These are phyloP conservation scores for Cochlearia excelsa DNA, from an alignment of 345 rosid genomes.

Conservation along the genomic window DNA sequence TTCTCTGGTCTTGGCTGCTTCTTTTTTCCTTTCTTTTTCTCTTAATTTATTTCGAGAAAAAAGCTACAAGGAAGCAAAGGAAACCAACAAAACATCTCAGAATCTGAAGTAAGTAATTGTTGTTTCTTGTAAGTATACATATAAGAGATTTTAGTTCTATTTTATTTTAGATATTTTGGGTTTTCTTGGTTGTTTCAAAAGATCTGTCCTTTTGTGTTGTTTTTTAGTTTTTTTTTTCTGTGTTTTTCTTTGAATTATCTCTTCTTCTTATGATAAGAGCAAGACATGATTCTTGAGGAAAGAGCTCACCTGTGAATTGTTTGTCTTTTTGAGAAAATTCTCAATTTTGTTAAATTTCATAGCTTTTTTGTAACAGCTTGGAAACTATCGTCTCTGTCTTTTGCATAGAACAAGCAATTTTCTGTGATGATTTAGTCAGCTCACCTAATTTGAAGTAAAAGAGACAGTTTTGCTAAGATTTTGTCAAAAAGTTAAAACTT, in stretches of 20 bases:
- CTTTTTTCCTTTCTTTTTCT: conserved; percentile 16
- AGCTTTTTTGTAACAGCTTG: conserved; percentile 6
- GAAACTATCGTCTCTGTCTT: conserved; percentile 20
- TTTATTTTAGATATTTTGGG: conserved; percentile 10
- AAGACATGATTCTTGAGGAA: conserved; percentile 26
- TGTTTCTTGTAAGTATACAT: conserved; percentile 10
- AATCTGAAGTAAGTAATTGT: conserved; percentile 21
- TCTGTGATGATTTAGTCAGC: conserved; percentile 21
- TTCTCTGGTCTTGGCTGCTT: conserved; percentile 31
- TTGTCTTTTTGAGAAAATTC: conserved; percentile 3
- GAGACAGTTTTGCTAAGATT: conserved; percentile 24
- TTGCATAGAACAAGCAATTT: conserved; percentile 13
- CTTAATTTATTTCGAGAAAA: background rate
- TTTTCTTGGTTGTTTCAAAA: conserved; percentile 20
- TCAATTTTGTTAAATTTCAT: conserved; percentile 4
- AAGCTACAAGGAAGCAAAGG: conserved; percentile 23
- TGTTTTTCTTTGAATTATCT: conserved; percentile 24
- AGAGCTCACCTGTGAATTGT: conserved; percentile 25
- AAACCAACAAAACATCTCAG: conserved; percentile 20
- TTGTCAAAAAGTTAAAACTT: conserved; percentile 33
- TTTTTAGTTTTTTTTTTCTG: background rate
- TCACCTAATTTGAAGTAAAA: conserved; percentile 33
- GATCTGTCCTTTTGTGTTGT: conserved; percentile 28
- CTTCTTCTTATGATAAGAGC: conserved; percentile 24
- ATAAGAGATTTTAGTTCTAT: background rate